Percentiles rank a stretch among this genome's conserved stretches.
Conservation (phyloP, 2,329 filamentous ascomycete species). For the Cladosporium sp. region DNA sequence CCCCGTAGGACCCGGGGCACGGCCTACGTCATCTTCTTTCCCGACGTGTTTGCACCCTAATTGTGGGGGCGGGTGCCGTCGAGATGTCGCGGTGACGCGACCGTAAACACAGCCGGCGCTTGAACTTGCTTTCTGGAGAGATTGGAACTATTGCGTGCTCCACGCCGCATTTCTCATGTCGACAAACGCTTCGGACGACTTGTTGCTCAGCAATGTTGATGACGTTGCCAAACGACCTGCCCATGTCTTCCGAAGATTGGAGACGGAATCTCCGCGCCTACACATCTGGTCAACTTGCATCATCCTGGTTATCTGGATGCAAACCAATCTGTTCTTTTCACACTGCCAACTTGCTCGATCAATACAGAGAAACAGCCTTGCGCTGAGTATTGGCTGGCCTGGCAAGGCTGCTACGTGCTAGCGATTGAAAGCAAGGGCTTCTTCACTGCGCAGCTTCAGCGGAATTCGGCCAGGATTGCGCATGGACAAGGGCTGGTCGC, state of each 20-base stretch:
- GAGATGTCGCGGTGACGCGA: neutral
- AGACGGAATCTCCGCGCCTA: constrained; percentile 5
- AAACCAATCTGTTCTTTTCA: neutral
- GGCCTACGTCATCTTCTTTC: too few species aligned
- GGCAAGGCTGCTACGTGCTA: neutral
- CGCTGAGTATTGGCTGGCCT: constrained; percentile 2
- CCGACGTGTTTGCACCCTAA: neutral
- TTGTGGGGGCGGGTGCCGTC: too few species aligned
- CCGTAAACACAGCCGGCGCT: neutral
- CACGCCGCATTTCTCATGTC: neutral
- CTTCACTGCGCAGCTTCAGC: neutral
- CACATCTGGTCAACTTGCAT: constrained; percentile 2
- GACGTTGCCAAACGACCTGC: neutral
- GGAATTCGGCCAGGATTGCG: neutral
- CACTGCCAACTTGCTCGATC: neutral
- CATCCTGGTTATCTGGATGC: constrained; percentile 1
- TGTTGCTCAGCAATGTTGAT: neutral
- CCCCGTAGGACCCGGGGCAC: too few species aligned
- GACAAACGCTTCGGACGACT: neutral
- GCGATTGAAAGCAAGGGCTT: constrained; percentile 4
- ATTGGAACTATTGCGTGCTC: neutral
- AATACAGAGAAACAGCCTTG: neutral
- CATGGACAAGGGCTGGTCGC: neutral
- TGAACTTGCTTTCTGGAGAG: neutral
- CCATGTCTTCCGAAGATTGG: neutral